These are phyloP conservation scores for Penicillium steckii DNA, from an alignment of 495 filamentous ascomycete genomes.

Conservation along the genomic window DNA sequence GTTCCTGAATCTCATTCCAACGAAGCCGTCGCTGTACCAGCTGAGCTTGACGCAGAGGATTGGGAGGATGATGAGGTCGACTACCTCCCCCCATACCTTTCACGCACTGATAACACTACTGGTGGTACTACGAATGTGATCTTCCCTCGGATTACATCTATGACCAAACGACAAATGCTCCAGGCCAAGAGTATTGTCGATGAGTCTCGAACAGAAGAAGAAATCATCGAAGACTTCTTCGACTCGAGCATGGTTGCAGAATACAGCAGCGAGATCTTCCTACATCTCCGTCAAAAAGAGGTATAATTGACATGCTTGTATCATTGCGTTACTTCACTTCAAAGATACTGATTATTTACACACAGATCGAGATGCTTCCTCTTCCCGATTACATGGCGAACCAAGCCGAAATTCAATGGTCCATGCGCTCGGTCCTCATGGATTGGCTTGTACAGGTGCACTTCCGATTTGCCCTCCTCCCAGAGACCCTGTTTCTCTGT, in stretches of 20 bases:
- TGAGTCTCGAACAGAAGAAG: slow-evolving; percentile 53
- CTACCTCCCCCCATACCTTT: slow-evolving; percentile 67
- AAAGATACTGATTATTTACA: slow-evolving; percentile 5
- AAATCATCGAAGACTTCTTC: slow-evolving; percentile 81
- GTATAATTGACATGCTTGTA: slow-evolving; percentile 50
- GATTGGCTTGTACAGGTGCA: slow-evolving; percentile 98
- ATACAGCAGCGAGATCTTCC: slow-evolving; percentile 93
- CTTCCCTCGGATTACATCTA: slow-evolving; percentile 53
- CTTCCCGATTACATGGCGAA: slow-evolving; percentile 94
- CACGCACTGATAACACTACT: slow-evolving; percentile 79
- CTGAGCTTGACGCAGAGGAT: slow-evolving; percentile 61
- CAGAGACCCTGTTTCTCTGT: slow-evolving; percentile 90
- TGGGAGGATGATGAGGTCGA: slow-evolving; percentile 78
- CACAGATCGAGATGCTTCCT: slow-evolving; percentile 74
- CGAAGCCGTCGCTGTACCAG: slow-evolving; percentile 1
- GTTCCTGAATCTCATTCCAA: slow-evolving; percentile 15
- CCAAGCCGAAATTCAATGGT: slow-evolving; percentile 98
- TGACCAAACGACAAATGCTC: slow-evolving; percentile 58
- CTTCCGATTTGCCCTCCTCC: slow-evolving; percentile 81
- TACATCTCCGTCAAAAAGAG: slow-evolving; percentile 86
- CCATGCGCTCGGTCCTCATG: slow-evolving; percentile 95
- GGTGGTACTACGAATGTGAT: slow-evolving; percentile 68
- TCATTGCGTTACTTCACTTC: background rate
- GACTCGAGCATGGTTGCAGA: slow-evolving; percentile 99
- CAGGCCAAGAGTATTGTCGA: slow-evolving; percentile 68